phyloP scores from a whole-genome alignment of 108 stramenopile species.

The Asterionellopsis glacialis region DNA sequence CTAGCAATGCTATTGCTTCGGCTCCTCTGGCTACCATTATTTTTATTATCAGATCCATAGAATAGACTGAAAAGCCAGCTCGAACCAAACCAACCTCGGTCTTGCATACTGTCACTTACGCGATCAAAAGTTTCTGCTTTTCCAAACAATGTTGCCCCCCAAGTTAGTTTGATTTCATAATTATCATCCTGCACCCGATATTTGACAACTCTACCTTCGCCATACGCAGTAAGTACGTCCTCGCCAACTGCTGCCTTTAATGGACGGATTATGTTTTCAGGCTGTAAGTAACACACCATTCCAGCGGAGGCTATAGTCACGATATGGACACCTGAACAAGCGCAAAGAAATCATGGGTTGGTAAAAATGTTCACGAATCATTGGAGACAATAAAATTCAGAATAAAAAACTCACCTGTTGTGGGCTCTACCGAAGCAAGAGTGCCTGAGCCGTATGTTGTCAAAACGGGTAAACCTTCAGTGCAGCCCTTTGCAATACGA shows the following conservation, averaged over 20 bases:
- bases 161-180: slow-evolving; percentile 66
- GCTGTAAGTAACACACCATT: slow-evolving; percentile 77
- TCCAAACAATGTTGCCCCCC: slow-evolving; percentile 71
- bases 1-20: slow-evolving; percentile 77
- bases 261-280: slow-evolving; percentile 66
- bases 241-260: slow-evolving; percentile 87
- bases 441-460: slow-evolving; percentile 74
- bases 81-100: slow-evolving; percentile 68
- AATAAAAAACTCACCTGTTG: slow-evolving; percentile 34
- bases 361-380: neutral
- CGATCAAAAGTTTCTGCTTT: slow-evolving; percentile 79
- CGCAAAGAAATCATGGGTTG: neutral
- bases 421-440: slow-evolving; percentile 82
- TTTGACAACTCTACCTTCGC: slow-evolving; percentile 70
- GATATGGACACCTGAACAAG: slow-evolving; percentile 63
- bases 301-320: slow-evolving; percentile 71
- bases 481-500: slow-evolving; percentile 75
- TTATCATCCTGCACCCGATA: slow-evolving; percentile 59
- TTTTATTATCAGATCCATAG: slow-evolving; percentile 20
- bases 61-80: slow-evolving; percentile 62
- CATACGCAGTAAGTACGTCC: slow-evolving; percentile 78
- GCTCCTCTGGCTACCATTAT: slow-evolving; percentile 41
- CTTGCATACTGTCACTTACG: slow-evolving; percentile 65
- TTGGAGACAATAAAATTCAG: neutral
- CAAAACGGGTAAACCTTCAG: slow-evolving; percentile 84